Evolutionary conservation across 2,329 filamentous ascomycete genomes (phyloP).

Genomic region (Calonectria pauciramosa): DNA sequence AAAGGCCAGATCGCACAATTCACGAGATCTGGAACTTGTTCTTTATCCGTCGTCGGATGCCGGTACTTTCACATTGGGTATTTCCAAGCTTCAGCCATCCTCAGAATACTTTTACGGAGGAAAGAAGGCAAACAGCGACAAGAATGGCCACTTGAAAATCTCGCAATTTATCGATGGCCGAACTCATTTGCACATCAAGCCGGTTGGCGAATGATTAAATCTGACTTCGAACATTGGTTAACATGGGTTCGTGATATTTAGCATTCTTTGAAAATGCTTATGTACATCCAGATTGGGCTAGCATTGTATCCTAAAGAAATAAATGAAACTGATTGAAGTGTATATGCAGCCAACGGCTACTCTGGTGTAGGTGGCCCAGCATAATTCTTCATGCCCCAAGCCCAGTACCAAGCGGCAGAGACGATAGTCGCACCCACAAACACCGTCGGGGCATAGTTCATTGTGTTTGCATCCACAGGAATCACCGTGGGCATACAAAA

Average conservation of each 20-base stretch:
- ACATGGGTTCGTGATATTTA: no score
- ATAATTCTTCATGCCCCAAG: conserved; percentile 23
- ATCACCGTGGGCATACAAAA: conserved; percentile 26
- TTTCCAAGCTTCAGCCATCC: neutral
- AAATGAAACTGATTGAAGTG: neutral
- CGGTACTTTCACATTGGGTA: neutral
- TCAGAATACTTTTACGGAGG: neutral
- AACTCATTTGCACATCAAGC: neutral
- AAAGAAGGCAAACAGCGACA: neutral
- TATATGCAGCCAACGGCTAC: neutral
- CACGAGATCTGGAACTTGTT: neutral
- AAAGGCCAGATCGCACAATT: neutral
- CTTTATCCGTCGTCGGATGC: neutral
- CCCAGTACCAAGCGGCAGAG: conserved; percentile 22
- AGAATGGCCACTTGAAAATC: neutral
- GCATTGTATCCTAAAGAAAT: neutral
- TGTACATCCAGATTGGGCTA: neutral
- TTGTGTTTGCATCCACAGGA: conserved; percentile 4
- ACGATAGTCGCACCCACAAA: conserved; percentile 15
- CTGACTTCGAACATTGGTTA: neutral
- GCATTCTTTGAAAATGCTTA: neutral
- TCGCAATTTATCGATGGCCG: neutral
- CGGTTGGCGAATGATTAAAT: neutral
- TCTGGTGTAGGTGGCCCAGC: conserved; percentile 13
- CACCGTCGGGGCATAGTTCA: conserved; percentile 22